phyloP scores from a whole-genome alignment of 495 filamentous ascomycete genomes.

The Neurospora sp. region DNA sequence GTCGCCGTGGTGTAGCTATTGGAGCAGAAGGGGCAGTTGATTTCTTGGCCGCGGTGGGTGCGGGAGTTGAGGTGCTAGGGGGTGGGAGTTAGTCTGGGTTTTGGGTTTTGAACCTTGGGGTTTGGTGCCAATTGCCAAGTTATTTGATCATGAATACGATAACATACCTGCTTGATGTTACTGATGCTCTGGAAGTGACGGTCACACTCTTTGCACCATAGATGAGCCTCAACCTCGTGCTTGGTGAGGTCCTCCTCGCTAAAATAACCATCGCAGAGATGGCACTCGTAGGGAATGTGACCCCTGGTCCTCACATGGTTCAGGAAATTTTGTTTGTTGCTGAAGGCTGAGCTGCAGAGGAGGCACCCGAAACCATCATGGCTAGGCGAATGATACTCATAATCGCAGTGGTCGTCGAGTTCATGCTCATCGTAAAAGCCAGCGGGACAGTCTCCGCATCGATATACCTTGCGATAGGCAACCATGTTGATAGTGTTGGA shows the following conservation, averaged over 20 bases:
- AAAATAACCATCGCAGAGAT: not conserved
- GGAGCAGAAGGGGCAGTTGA: constrained; percentile 25
- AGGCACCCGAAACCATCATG: too few relatives aligned
- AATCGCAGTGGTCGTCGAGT: too few relatives aligned
- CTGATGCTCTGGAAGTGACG: not conserved
- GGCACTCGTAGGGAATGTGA: not conserved
- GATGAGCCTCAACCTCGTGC: not conserved
- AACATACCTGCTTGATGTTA: not conserved
- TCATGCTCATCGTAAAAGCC: not conserved
- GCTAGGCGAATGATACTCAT: too few relatives aligned
- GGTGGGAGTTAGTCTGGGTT: not conserved
- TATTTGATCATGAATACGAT: not conserved
- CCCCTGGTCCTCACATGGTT: not conserved
- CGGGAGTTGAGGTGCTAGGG: constrained; percentile 21
- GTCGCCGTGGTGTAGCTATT: constrained; percentile 17
- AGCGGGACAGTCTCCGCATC: not conserved
- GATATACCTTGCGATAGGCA: not conserved
- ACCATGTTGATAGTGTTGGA: not conserved
- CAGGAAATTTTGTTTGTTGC: too few relatives aligned
- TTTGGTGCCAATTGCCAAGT: not conserved
- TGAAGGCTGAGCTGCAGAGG: too few relatives aligned
- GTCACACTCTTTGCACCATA: not conserved
- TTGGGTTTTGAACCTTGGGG: not conserved
- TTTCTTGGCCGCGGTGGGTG: constrained; percentile 14
- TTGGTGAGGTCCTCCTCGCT: not conserved